A percentile compares a stretch with the other conserved stretches of the same genome.
phyloP scores from a whole-genome alignment of 2,329 filamentous ascomycete genomes.

The Paecilomyces sp. region DNA sequence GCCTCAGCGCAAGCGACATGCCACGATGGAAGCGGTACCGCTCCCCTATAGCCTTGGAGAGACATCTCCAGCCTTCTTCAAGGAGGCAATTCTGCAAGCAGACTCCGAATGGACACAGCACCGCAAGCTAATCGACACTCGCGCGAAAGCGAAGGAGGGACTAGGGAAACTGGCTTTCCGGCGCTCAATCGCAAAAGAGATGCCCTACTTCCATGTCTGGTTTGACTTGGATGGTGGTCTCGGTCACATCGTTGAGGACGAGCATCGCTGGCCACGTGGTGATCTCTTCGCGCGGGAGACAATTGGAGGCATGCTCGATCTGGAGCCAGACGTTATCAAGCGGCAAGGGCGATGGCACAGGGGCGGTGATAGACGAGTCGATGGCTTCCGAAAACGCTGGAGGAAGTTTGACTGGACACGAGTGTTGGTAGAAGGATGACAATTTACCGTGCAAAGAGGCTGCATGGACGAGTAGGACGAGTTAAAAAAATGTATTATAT shows the following conservation, averaged over 20 bases:
- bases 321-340: slow-evolving; percentile 75
- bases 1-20: slow-evolving; percentile 71
- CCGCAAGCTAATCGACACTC: slow-evolving; percentile 86
- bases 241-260: slow-evolving; percentile 86
- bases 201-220: slow-evolving; percentile 98
- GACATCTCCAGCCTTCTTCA: slow-evolving; percentile 89
- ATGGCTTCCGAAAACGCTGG: slow-evolving; percentile 79
- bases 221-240: slow-evolving; percentile 87
- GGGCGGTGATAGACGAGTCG: slow-evolving; percentile 58
- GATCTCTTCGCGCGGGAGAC: slow-evolving; percentile 91
- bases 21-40: slow-evolving; percentile 77
- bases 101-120: slow-evolving; percentile 97
- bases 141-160: slow-evolving; percentile 50
- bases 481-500: neutral
- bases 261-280: slow-evolving; percentile 75
- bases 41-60: slow-evolving; percentile 88
- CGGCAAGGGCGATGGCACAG: slow-evolving; percentile 79
- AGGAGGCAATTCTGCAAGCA: slow-evolving; percentile 78
- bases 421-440: slow-evolving; percentile 46
- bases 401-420: slow-evolving; percentile 86
- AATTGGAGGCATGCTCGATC: slow-evolving; percentile 84
- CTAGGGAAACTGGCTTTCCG: slow-evolving; percentile 77
- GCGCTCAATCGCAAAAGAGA: slow-evolving; percentile 78
- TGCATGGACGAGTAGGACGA: neutral
- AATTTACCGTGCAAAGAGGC: neutral